Conservation (phyloP, 208 protist genomes). For the Borovskyia barvae region DNA sequence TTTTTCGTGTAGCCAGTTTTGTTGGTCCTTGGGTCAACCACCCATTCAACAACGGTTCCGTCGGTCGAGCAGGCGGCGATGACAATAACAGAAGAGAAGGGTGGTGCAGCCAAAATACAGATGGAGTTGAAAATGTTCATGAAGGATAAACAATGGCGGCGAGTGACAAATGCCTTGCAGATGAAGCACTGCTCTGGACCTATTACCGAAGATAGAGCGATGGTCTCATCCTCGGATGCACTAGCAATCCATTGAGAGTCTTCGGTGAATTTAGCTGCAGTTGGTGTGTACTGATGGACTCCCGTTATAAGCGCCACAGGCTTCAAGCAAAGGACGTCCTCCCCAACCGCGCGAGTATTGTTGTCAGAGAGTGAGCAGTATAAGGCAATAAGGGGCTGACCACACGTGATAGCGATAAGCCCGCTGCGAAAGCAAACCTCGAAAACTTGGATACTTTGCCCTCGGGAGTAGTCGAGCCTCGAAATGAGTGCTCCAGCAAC, state of each 20-base stretch:
- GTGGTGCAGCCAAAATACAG: conserved; percentile 61
- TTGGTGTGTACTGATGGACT: conserved; percentile 56
- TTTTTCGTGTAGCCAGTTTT: conserved; percentile 64
- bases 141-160: conserved; percentile 76
- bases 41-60: conserved; percentile 78
- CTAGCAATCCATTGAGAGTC: conserved; percentile 77
- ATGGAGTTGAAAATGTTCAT: conserved; percentile 85
- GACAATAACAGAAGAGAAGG: conserved; percentile 66
- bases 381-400: conserved; percentile 52
- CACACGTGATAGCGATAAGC: conserved; percentile 64
- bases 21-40: conserved; percentile 57
- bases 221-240: conserved; percentile 74
- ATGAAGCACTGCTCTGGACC: conserved; percentile 46
- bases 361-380: conserved; percentile 40
- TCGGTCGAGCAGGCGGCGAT: conserved; percentile 76
- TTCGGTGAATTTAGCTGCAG: conserved; percentile 60
- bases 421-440: conserved; percentile 61
- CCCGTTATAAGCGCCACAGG: conserved; percentile 55
- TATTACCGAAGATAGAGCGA: conserved; percentile 58
- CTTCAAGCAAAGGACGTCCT: conserved; percentile 47
- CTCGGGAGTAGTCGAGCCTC: conserved; percentile 58
- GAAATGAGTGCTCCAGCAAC: conserved; percentile 47
- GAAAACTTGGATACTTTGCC: conserved; percentile 74
- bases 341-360: conserved; percentile 18
- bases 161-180: conserved; percentile 57